These are phyloP conservation scores for Diplodia mutila DNA, from an alignment of 2,329 filamentous ascomycete species.

Conservation along the genomic window DNA sequence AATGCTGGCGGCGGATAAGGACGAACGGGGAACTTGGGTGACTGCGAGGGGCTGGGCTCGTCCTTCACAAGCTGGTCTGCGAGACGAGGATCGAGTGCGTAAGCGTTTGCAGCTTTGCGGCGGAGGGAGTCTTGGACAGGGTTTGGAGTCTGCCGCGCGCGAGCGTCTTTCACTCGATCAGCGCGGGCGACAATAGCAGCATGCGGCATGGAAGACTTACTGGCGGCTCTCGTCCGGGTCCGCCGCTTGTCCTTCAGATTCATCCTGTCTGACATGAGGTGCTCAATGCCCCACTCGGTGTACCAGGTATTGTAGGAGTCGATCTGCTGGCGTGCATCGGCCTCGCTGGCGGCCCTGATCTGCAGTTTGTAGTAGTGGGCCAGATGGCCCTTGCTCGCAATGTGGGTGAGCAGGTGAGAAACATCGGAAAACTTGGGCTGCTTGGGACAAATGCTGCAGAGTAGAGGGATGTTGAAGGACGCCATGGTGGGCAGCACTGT, in stretches of 20 bases:
- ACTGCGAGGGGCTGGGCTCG: constrained; percentile 39
- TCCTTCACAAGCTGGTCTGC: constrained; percentile 42
- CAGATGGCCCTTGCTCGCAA: constrained; percentile 90
- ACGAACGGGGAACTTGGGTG: constrained; percentile 34
- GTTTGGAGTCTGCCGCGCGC: constrained; percentile 1
- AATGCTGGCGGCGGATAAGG: constrained; percentile 36
- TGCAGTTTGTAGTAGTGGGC: constrained; percentile 81
- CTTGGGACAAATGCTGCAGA: constrained; percentile 83
- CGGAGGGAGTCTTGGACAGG: constrained; percentile 6
- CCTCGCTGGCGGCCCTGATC: constrained; percentile 69
- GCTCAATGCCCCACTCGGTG: constrained; percentile 68
- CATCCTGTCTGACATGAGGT: constrained; percentile 77
- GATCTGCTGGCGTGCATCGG: constrained; percentile 65
- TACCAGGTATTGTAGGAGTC: constrained; percentile 81
- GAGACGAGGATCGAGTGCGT: constrained; percentile 40
- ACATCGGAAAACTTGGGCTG: constrained; percentile 83
- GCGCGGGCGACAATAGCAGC: not conserved
- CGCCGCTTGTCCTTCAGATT: constrained; percentile 74
- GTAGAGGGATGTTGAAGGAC: constrained; percentile 62
- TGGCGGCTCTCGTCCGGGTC: constrained; percentile 39
- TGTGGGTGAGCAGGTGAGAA: constrained; percentile 89
- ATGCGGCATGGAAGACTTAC: not conserved
- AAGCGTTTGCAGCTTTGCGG: constrained; percentile 30
- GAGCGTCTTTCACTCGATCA: constrained; percentile 7
- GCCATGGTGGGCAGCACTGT: constrained; percentile 40